Evolutionary conservation across 176 grass and related monocot species (phyloP).

Genomic region (bread wheat (Triticum aestivum)): IWGSC_CS_RefSeq_v2.1 NC_057796.1:437787605-437788104

Average conservation of each 20-base stretch:
- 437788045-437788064: conserved; percentile 84
- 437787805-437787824: conserved; percentile 78
- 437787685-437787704: conserved; percentile 8
- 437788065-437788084: conserved; percentile 97
- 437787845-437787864: conserved; percentile 3
- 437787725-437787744: conserved; percentile 97
- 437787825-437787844: background rate
- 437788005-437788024: conserved; percentile 74
- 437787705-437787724: conserved; percentile 45
- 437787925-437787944: conserved; percentile 98
- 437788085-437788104: conserved; percentile 39
- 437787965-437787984: conserved; percentile 92
- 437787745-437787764: conserved; percentile 98
- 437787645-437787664: conserved; percentile 31
- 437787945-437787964: conserved; percentile 95
- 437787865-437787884: conserved; percentile 1
- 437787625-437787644: conserved; percentile 85
- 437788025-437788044: conserved; percentile 68
- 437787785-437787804: conserved; percentile 93
- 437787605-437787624: conserved; percentile 77
- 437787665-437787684: background rate
- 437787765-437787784: conserved; percentile 98
- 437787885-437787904: conserved; percentile 8
- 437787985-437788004: conserved; percentile 75
- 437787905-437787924: conserved; percentile 48